Evolutionary conservation across 2,329 filamentous ascomycete genomes (phyloP), one percentile per base, ranked within the genome.

Genomic region (Rutstroemia sp.): DNA sequence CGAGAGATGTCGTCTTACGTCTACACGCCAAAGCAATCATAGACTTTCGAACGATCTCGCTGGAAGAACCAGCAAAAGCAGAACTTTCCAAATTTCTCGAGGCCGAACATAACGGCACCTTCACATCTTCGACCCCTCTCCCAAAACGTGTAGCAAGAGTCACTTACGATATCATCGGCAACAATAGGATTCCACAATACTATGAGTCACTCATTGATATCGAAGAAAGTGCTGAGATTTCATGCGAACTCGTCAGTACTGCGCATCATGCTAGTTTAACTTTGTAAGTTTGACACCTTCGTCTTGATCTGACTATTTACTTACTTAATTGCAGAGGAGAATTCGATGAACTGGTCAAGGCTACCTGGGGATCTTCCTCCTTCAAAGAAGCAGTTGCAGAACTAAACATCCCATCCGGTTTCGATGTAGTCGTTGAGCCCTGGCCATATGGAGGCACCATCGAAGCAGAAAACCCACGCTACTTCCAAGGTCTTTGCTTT

Each of bases 41-140:
- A 45, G 77, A 82, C 51, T 86, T 83, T 74, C 84, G 84, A 65
- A 73, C 75, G 23, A 73, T 86, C n/a, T 84, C 75, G 12, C 71
- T 83, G 9, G 70, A 76, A 27, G 79, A 83, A 64, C 78, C 80
- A 2, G 69, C 73, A 7, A 83, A 83, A 70, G 66, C 68, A 8
- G 72, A 78, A 51, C 73, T 80, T 5, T 63, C 75, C 25, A 71
- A 71, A 2, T 82, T 78, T 61, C 67, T 81, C 17, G 72, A 73
- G 14, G 73, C 75, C 4, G 75, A 78, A 62, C 72, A 76, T 53
- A 68, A 68, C 12, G 73, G 73, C 1, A 63, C 65, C 54, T 51
- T 72, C 10, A 68, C 71, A 2, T 70, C 72, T 4, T 62, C 65
- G 1, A 75, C 63, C 19, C 54, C 60, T 42, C 59, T 73, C 2